These are phyloP conservation scores for Curvularia sp. DNA, from an alignment of 2,329 filamentous ascomycete genomes.

Conservation along the genomic window DNA sequence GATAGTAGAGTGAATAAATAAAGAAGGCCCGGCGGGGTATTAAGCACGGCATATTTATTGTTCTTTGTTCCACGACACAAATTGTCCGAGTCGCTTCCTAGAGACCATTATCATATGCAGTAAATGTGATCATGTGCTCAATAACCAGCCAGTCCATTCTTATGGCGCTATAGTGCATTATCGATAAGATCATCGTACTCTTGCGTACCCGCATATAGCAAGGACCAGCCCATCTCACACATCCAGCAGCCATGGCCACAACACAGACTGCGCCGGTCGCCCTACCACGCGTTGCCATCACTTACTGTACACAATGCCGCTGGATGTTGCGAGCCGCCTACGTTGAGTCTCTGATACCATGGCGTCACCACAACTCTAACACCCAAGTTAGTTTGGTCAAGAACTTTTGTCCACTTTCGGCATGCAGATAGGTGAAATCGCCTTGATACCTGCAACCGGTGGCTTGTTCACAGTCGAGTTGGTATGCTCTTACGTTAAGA, in stretches of 20 bases:
- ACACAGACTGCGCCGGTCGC: conserved; percentile 34
- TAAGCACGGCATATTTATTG: not conserved
- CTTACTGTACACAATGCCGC: conserved; percentile 92
- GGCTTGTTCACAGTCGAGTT: conserved; percentile 82
- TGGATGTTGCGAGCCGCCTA: conserved; percentile 90
- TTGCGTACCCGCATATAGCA: not conserved
- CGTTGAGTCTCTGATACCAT: conserved; percentile 56
- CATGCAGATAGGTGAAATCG: conserved; percentile 82
- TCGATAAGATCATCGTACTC: conserved; percentile 18
- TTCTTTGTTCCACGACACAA: not conserved
- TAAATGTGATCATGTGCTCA: not conserved
- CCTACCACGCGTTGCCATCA: conserved; percentile 81
- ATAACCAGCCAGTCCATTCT: not conserved
- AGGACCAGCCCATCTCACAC: not conserved
- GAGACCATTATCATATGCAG: not conserved
- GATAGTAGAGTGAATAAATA: not conserved
- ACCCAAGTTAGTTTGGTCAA: conserved; percentile 75
- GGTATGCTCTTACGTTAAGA: conserved; percentile 21
- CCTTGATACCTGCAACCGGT: conserved; percentile 83
- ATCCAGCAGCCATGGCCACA: conserved; percentile 32
- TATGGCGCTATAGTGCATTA: conserved; percentile 15
- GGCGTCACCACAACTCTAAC: not conserved
- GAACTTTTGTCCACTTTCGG: conserved; percentile 94
- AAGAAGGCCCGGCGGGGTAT: not conserved
- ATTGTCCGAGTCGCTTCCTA: not conserved